Conservation (phyloP, 2,329 filamentous ascomycete species). For the Hawksworthiomyces lignivorus region DNA sequence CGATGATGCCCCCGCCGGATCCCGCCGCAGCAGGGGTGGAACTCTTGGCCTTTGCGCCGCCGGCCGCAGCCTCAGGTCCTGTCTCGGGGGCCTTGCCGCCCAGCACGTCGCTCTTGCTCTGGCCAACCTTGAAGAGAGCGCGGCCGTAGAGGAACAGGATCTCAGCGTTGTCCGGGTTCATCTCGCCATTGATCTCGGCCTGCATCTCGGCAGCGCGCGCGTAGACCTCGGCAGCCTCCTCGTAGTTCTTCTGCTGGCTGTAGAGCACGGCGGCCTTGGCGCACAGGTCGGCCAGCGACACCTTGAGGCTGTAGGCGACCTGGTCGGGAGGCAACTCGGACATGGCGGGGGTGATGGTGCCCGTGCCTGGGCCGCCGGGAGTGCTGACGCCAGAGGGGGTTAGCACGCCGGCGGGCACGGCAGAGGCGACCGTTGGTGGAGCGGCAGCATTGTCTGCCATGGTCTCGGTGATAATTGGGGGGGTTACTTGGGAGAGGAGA, state of each 20-base stretch:
- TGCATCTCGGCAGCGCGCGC: conserved; percentile 85
- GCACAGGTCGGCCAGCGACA: conserved; percentile 68
- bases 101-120: conserved; percentile 89
- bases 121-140: conserved; percentile 86
- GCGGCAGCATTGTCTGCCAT: conserved; percentile 13
- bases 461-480: background rate
- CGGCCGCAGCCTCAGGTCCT: conserved; percentile 33
- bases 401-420: conserved; percentile 6
- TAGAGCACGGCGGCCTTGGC: conserved; percentile 79
- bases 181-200: conserved; percentile 85
- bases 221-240: conserved; percentile 78
- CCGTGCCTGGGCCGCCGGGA: conserved; percentile 20
- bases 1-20: conserved; percentile 29
- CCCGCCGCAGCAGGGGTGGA: conserved; percentile 38
- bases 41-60: conserved; percentile 34
- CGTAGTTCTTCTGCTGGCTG: conserved; percentile 73
- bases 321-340: conserved; percentile 26
- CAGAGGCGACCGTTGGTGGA: conserved; percentile 9
- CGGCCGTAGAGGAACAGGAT: conserved; percentile 92
- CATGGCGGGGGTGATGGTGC: conserved; percentile 24
- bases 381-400: conserved; percentile 18
- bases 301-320: conserved; percentile 34
- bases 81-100: conserved; percentile 66
- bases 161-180: conserved; percentile 83
- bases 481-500: too few relatives aligned